Conservation (phyloP, 2,329 filamentous ascomycete species). For the Colletotrichum musicola region DNA sequence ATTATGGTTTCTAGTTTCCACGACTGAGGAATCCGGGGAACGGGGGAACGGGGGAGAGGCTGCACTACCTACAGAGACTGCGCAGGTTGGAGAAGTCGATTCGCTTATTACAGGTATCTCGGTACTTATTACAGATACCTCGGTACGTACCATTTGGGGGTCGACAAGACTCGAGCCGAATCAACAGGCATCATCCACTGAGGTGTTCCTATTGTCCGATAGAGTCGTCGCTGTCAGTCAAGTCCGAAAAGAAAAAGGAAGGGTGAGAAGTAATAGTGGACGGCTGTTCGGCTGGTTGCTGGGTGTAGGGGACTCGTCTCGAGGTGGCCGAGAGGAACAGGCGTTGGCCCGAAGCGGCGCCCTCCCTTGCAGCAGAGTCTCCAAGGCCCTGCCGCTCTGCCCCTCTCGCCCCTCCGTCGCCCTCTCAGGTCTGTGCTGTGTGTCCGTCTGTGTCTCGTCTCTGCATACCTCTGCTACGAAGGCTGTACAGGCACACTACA, state of each 20-base stretch:
- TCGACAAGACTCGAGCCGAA: slow-evolving; percentile 29
- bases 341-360: slow-evolving; percentile 33
- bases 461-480: not conserved
- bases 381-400: not conserved
- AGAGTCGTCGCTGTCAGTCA: not conserved
- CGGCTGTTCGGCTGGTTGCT: not conserved
- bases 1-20: slow-evolving; percentile 5
- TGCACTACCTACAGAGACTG: not conserved
- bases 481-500: too few species aligned
- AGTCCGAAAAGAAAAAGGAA: slow-evolving; percentile 6
- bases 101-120: not conserved
- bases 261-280: not conserved
- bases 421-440: slow-evolving; percentile 12
- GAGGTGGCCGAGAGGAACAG: slow-evolving; percentile 26
- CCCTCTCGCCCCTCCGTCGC: slow-evolving; percentile 5
- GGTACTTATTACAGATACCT: too few species aligned
- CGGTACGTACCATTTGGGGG: too few species aligned
- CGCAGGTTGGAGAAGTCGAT: slow-evolving; percentile 10
- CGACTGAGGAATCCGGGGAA: slow-evolving; percentile 1
- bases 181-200: slow-evolving; percentile 28
- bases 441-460: not conserved
- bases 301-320: slow-evolving; percentile 24
- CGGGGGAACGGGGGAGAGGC: not conserved
- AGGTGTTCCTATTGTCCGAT: slow-evolving; percentile 3
- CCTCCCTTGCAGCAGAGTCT: slow-evolving; percentile 17